Evolutionary conservation across 2,329 filamentous ascomycete species (phyloP), one percentile per base, ranked within the genome.

Genomic region (Sporothrix euskadiensis): DNA sequence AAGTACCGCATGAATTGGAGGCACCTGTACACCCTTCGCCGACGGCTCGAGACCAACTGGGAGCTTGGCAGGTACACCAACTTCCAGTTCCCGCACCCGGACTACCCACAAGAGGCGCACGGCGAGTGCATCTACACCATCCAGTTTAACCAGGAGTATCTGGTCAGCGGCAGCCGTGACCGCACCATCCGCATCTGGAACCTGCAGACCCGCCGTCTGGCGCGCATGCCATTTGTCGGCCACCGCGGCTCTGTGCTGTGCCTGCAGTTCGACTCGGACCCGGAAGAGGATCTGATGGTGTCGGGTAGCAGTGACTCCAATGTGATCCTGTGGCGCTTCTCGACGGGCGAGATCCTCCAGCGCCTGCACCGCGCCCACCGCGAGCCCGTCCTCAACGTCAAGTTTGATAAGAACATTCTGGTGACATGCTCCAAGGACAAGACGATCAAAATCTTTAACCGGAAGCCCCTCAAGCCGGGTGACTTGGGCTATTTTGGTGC

Each of bases 361-460:
- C 90, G 90, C 73, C 88, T 98, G 44, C 85, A 86, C 0, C 86
- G 89, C 61, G 95, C 95, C 0, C 96, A 99, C 80, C 85, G 86
- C 41, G 96, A 99, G 81, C 97, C 95, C 0, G 94, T 99, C 0
- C 85, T 99, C 19, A 98, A 98, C 79, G 89, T 99, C 73, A 89
- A 93, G 75, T 99, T 98, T 77, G 94, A 98, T 79, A 91, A 93
- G 76, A 89, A 93, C 9, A 97, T 97, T 75, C 86, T 99, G 4
- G 94, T 98, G 14, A 99, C 96, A 0, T 98, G 96, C 79, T 98
- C 95, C 68, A 99, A 99, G 81, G 96, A 99, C 81, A 97, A 94
- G 81, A 92, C 92, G 0, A 97, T 99, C 85, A 98, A 98, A 81
- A 90, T 99, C 22, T 99, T 97, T 88, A 98, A 95, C 80, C 90